Evolutionary conservation across 164 flowering plant species (phyloP), one percentile per base, ranked within the genome.

Genomic region (Berberis vulgaris): DNA sequence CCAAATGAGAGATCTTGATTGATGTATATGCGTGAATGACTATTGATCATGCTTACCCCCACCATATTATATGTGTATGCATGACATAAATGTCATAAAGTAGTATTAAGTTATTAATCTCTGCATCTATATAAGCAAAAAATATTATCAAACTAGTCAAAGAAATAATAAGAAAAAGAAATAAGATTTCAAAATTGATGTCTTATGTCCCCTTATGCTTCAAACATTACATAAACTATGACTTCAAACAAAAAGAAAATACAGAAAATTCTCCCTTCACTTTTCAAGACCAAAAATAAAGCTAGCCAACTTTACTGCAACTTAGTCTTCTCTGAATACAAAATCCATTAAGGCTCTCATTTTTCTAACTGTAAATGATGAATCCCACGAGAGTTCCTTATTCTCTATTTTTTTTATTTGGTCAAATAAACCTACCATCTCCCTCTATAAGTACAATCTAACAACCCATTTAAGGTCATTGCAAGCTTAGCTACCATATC

Each of bases 341-440:
- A 45, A 45, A 7, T 26, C 26, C 26, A 9, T 60, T 45, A 26
- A 47, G 38, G 46, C 63, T 7, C 45, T 10, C 2, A 39, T 13
- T 4, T 43, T n/a, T 53, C 46, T 1, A 40, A 9, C n/a, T 52
- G 13, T 52, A 10, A 12, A 52, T 38, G 8, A 13, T 54, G 66
- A 64, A 64, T 44, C 59, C 44, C 49, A 46, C 42, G 7, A 11
- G 66, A 64, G 43, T 64, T 64, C 66, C 42, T 53, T 49, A 63
- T 10, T 52, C 58, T 43, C 41, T 5, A 13, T 43, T 58, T 49
- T 49, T 54, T 49, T n/a, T 59, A 64, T 50, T 59, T 64, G 59
- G 54, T 64, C 54, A 50, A 54, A 62, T 13, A 43, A 7, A 8
- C 45, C 43, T 5, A 5, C 49, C 38, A 3, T 6, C 54, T 10